Conservation (phyloP, 805 yeast genomes). For the Monosporozyma unispora region DNA sequence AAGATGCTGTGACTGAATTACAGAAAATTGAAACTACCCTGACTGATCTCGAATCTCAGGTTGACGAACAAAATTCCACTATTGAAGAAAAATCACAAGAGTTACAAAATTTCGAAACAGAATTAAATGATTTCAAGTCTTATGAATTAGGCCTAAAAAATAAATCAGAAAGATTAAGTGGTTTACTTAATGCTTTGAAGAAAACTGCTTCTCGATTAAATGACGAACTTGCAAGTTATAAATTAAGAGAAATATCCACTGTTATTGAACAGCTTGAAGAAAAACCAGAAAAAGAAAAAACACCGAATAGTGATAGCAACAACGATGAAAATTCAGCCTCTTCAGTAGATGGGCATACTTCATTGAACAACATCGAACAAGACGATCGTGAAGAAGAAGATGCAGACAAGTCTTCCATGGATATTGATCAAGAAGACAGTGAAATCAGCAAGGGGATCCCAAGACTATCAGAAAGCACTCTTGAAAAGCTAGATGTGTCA, state of each 20-base stretch:
- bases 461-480: slow-evolving; percentile 42
- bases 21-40: slow-evolving; percentile 22
- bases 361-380: slow-evolving; percentile 1
- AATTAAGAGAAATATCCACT: slow-evolving; percentile 45
- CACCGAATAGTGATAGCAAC: background rate
- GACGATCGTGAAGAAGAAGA: background rate
- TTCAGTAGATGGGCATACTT: background rate
- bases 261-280: slow-evolving; percentile 13
- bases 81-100: slow-evolving; percentile 34
- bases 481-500: slow-evolving; percentile 40
- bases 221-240: slow-evolving; percentile 36
- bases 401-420: slow-evolving; percentile 10
- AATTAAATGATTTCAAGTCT: slow-evolving; percentile 50
- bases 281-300: background rate
- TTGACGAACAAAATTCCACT: slow-evolving; percentile 34
- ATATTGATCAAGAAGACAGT: slow-evolving; percentile 24
- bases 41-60: slow-evolving; percentile 35
- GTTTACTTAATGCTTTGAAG: slow-evolving; percentile 31
- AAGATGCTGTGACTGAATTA: slow-evolving; percentile 30
- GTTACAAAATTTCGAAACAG: slow-evolving; percentile 33
- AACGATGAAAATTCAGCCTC: background rate
- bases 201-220: slow-evolving; percentile 34
- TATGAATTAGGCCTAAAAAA: slow-evolving; percentile 59
- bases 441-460: slow-evolving; percentile 28
- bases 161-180: slow-evolving; percentile 49